Evolutionary conservation across 805 yeast species (phyloP), one percentile per base, ranked within the genome.

Genomic region (Metschnikowia drakensbergensis): DNA sequence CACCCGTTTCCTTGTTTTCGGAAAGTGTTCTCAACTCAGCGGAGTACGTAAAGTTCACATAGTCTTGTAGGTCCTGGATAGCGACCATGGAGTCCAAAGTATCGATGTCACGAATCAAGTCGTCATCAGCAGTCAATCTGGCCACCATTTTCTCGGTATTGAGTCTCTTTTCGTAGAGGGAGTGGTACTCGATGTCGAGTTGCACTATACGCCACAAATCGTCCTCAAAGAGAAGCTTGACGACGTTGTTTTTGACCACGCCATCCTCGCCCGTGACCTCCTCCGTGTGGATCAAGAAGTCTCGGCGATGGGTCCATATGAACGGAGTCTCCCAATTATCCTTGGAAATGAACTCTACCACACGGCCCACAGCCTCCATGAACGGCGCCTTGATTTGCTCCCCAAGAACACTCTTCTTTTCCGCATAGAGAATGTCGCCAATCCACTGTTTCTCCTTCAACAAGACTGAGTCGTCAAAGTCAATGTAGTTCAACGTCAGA

Each of bases 221-320:
- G 67, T 88, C 91, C 67, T 86, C 95, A 47, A 74, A 79, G 48
- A 87, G 69, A 42, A 83, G 65, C 53, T 77, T 79, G 54, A 73
- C 79, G 9, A 79, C 80, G 23, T 62, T 62, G 30, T 60, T 66
- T n/a, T 57, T 53, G 13, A 55, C 46, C 5, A 55, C 46, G 4
- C 80, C 74, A 35, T 74, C 76, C 11, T 66, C 71, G 34, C 65
- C 65, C 28, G 62, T 58, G 11, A 64, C 64, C 34, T 80, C 80
- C 37, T 76, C 76, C 7, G 88, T 78, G 58, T 74, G 74, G 51
- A 87, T 70, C 17, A 89, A 73, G 62, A 87, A 89, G 66, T 94
- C 98, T 68, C 96, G 87, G 65, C 98, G 86, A 63, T 90, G 96
- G 26, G 90, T 86, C 87, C 96, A 90, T 52, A 94, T 90, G 59